Percentiles rank a stretch among this genome's conserved stretches.
These are phyloP conservation scores for Kwoniella botswanensis DNA, from an alignment of 768 basidiomycete species.

Conservation along the genomic window DNA sequence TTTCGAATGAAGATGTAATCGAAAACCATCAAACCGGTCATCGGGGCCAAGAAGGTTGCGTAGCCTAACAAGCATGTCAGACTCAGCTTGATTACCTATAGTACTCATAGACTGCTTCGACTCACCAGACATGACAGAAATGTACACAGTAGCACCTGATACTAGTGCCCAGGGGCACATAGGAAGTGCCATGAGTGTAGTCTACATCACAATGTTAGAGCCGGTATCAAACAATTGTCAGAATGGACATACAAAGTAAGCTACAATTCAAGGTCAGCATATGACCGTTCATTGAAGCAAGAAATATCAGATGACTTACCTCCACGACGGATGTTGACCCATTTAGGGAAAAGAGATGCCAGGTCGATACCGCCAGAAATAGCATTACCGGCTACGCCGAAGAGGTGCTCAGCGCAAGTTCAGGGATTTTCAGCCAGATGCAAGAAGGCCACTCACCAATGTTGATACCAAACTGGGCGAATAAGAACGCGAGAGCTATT, in stretches of 20 bases:
- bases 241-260: neutral
- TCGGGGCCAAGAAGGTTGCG: conserved; percentile 42
- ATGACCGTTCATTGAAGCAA: neutral
- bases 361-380: conserved; percentile 45
- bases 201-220: neutral
- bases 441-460: conserved; percentile 18
- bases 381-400: conserved; percentile 38
- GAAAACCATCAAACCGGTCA: conserved; percentile 43
- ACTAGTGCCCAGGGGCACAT: conserved; percentile 47
- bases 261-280: conserved; percentile 15
- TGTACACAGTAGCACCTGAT: conserved; percentile 41
- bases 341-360: conserved; percentile 36
- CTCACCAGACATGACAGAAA: conserved; percentile 34
- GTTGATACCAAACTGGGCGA: conserved; percentile 47
- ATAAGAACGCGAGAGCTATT: conserved; percentile 43
- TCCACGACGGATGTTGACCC: conserved; percentile 39
- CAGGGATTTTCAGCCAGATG: neutral
- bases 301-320: neutral
- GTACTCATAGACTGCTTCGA: neutral
- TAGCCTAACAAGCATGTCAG: conserved; percentile 9
- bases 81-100: no score
- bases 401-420: neutral
- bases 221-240: neutral
- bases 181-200: conserved; percentile 41
- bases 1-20: conserved; percentile 46